Conservation (phyloP, 2,329 filamentous ascomycete species). For the Aspergillus arachidicola region DNA sequence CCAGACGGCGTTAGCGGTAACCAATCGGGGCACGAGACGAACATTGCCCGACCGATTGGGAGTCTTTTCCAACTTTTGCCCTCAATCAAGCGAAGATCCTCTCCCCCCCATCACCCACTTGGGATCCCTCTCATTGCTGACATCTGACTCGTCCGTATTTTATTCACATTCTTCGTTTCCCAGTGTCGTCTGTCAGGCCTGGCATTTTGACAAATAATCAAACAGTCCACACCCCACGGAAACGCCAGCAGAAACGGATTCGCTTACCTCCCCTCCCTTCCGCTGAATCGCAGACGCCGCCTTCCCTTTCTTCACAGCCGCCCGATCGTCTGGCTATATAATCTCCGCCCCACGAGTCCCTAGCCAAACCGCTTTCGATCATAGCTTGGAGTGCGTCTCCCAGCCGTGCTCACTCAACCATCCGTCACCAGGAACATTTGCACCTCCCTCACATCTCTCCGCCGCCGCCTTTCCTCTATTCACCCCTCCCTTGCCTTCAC, state of each 20-base stretch:
- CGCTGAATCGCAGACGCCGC: constrained; percentile 6
- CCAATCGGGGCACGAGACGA: constrained; percentile 7
- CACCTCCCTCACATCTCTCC: constrained; percentile 12
- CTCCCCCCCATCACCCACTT: background rate
- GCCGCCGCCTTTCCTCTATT: constrained; percentile 5
- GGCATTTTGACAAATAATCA: background rate
- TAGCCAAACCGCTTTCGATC: background rate
- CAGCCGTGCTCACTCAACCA: background rate
- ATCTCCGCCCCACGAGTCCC: constrained; percentile 5
- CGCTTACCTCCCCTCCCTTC: background rate
- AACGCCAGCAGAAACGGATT: constrained; percentile 1
- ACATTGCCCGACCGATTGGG: constrained; percentile 1
- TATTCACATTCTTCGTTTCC: background rate
- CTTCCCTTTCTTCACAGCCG: constrained; percentile 12
- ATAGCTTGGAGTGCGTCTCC: background rate
- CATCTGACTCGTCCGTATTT: constrained; percentile 1
- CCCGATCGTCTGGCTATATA: constrained; percentile 6
- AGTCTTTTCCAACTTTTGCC: background rate
- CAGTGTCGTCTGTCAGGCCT: background rate
- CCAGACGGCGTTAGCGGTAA: background rate
- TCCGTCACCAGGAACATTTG: background rate
- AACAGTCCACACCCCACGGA: background rate
- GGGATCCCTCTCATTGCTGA: background rate
- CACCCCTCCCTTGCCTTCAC: constrained; percentile 22
- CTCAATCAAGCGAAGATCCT: constrained; percentile 1